Conservation (phyloP, 1,284 basidiomycete genomes). For the Malassezia arunalokei region DNA sequence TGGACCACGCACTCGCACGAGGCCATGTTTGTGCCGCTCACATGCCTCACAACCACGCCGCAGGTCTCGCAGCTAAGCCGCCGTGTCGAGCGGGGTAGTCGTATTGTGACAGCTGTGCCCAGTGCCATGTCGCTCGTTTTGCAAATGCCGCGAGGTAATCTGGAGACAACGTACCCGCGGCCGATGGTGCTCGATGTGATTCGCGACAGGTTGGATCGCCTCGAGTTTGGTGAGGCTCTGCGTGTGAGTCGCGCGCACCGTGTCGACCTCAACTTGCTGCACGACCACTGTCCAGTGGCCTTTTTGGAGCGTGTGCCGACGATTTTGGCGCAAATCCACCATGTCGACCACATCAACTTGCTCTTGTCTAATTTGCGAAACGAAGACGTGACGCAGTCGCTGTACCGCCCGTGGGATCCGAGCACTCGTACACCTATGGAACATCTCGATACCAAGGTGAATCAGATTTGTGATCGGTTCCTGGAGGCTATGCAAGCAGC, state of each 20-base stretch:
- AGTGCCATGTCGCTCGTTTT: conserved; percentile 62
- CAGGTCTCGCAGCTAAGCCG: conserved; percentile 27
- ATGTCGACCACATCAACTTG: conserved; percentile 84
- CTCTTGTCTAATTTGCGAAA: conserved; percentile 64
- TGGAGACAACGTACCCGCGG: conserved; percentile 87
- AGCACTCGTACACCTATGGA: conserved; percentile 4
- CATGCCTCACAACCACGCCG: not conserved
- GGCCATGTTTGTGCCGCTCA: conserved; percentile 55
- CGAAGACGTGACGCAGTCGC: conserved; percentile 46
- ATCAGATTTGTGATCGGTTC: conserved; percentile 66
- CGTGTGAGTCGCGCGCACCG: conserved; percentile 81
- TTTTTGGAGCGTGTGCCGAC: conserved; percentile 53
- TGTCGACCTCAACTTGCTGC: conserved; percentile 75
- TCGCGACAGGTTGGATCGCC: conserved; percentile 25
- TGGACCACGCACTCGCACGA: conserved; percentile 77
- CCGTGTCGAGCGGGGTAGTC: conserved; percentile 38
- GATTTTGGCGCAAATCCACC: conserved; percentile 73
- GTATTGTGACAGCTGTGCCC: conserved; percentile 37
- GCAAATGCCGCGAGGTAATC: conserved; percentile 94
- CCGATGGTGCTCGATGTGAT: conserved; percentile 66
- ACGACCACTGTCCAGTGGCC: conserved; percentile 60
- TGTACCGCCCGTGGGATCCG: conserved; percentile 39
- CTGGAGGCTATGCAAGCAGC: conserved; percentile 59
- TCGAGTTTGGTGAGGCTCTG: conserved; percentile 69
- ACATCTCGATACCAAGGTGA: conserved; percentile 50